Base-by-base conservation (phyloP, 75 land plant species). In the Pinus albicaulis region DNA sequence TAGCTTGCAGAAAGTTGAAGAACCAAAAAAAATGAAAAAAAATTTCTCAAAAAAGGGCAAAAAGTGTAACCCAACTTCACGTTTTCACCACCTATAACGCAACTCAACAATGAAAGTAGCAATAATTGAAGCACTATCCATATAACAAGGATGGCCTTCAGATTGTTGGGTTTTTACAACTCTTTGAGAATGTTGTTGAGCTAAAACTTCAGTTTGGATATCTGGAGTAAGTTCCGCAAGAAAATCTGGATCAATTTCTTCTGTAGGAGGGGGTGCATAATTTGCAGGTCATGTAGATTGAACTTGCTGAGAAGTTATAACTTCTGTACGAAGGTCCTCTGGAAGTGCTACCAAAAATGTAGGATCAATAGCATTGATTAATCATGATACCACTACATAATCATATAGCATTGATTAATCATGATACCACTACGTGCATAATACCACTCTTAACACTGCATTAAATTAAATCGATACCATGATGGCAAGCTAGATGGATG, bases 61-160 rank as follows among this genome's bases (percentile, higher is more conserved):
- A n/a, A n/a, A n/a, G n/a, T n/a, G n/a, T n/a, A n/a, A n/a, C n/a
- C n/a, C n/a, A n/a, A n/a, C n/a, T n/a, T n/a, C n/a, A n/a, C n/a
- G n/a, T n/a, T n/a, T n/a, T n/a, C n/a, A n/a, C n/a, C n/a, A n/a
- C n/a, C n/a, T n/a, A n/a, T n/a, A n/a, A 56, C 99, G 92, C 57
- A 97, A 74, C 59, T 97, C 99, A 79, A 93, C 88, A 57, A 98
- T 98, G 70, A 97, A 92, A 10, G 99, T 97, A 23, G 99, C 99
- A 79, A 97, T 94, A 25, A 97, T 97, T 12, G 99, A 97, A 28
- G 93, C 99, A 91, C 90, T 92, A 73, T 97, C 99, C 99, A 97
- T 97, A 75, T 97, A 98, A 65, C 92, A 98, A 41, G 99, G 93
- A 48, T 88, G 98, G 15, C 98, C 95, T 83, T 92, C 93, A n/a